Base-by-base conservation (phyloP, 1,284 basidiomycete species). In the Testicularia cyperi region DNA sequence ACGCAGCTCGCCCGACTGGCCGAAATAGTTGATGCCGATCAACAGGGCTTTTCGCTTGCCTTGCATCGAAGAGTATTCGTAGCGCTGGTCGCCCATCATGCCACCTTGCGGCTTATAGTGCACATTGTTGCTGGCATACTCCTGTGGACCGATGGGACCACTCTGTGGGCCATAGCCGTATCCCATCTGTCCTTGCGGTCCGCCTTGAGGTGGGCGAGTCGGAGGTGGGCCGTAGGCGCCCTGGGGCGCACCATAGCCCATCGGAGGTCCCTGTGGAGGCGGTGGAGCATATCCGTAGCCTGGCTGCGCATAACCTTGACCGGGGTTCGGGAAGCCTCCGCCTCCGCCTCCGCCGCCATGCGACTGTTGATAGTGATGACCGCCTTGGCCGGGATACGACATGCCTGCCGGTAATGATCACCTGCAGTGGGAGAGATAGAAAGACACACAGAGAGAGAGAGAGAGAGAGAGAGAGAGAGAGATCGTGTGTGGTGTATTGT, bases 21-120 rank as follows among this genome's bases (percentile, higher is more conserved):
- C 70, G 20, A 46, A 54, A 37, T 77, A 77, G 56, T 77, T 77
- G 55, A 76, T 74, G 6, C 74, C 74, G 41, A 77, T 75, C 23
- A 77, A 47, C 19, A 77, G 56, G 20, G 74, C 74, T 47, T 77
- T 77, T 19, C 74, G 60, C 52, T 72, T 74, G 15, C 74, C 74
- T 20, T 39, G 51, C 72, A 74, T 74, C 34, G 46, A 53, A 22
- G 70, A 73, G 49, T 75, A 75, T 51, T 74, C 65, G 55, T 64
- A 75, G 6, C 47, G 61, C 58, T 51, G 42, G 38, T 68, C 61
- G 31, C 58, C 65, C 44, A 66, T 65, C 67, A 68, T 68, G 14
- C 63, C 57, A 22, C 70, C 72, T 25, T 68, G 65, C 9, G 73
- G 73, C 23, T 62, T 38, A 31, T 46, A 68, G 40, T 72, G 57